Conservation (phyloP, 257 asterid genomes). For the Petunia secreta region DNA sequence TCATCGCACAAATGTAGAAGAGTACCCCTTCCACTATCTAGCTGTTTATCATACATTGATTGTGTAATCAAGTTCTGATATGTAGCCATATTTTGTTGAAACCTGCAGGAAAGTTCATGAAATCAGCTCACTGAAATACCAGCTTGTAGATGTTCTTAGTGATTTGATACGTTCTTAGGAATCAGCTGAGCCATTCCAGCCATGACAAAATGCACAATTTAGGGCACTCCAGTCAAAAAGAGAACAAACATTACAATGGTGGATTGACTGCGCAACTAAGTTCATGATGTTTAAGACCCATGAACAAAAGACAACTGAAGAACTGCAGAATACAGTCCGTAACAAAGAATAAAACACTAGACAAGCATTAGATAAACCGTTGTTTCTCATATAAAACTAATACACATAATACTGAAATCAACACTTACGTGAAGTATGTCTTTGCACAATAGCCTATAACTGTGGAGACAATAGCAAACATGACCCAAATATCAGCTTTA, state of each 20-base stretch:
- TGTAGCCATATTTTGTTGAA: conserved; percentile 89
- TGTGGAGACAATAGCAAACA: conserved; percentile 87
- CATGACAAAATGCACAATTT: conserved; percentile 9
- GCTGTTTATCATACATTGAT: conserved; percentile 97
- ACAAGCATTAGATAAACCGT: background rate
- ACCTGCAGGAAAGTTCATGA: conserved; percentile 52
- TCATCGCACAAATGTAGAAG: conserved; percentile 98
- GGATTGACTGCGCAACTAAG: background rate
- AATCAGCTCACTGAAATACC: conserved; percentile 32
- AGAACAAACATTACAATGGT: background rate
- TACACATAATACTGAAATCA: background rate
- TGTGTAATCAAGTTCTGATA: conserved; percentile 96
- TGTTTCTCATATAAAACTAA: background rate
- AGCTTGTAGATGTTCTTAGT: background rate
- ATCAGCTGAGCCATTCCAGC: conserved; percentile 13
- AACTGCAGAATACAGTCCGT: background rate
- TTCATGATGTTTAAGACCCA: conserved; percentile 13
- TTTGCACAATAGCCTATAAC: conserved; percentile 96
- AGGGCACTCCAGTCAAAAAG: background rate
- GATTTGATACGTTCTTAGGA: background rate
- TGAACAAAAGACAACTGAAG: background rate
- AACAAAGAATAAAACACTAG: background rate
- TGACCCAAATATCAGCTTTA: conserved; percentile 96
- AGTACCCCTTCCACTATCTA: conserved; percentile 97
- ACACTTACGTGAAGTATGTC: conserved; percentile 90